phyloP scores from a whole-genome alignment of 352 stramenopile species.

The Blastocystis sp. region DNA sequence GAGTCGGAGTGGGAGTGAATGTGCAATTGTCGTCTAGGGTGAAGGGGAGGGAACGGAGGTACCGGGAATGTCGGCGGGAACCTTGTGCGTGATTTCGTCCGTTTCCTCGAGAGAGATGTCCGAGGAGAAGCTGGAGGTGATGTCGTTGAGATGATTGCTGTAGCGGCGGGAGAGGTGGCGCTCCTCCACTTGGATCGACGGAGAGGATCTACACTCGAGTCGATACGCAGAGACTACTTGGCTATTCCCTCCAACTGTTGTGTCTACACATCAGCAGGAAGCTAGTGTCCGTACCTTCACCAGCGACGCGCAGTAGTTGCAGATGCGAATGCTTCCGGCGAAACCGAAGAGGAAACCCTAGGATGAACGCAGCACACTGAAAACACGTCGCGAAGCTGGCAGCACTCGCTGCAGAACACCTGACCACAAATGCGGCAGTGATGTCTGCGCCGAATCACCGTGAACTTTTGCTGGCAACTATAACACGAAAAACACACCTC shows the following conservation, averaged over 20 bases:
- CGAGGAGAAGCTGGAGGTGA: neutral
- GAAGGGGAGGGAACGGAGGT: neutral
- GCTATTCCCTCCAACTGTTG: slow-evolving; percentile 7
- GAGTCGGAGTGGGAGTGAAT: neutral
- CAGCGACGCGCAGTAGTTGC: slow-evolving; percentile 40
- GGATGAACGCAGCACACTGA: neutral
- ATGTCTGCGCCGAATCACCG: slow-evolving; percentile 42
- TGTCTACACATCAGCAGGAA: slow-evolving; percentile 5
- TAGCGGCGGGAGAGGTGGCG: neutral
- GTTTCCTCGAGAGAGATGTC: slow-evolving; percentile 6
- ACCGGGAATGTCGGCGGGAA: slow-evolving; percentile 23
- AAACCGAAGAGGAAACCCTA: slow-evolving; percentile 58
- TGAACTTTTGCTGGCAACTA: slow-evolving; percentile 56
- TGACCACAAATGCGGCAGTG: slow-evolving; percentile 63
- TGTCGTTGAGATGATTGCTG: neutral
- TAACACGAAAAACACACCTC: slow-evolving; percentile 65
- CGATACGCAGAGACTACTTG: neutral
- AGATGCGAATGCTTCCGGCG: slow-evolving; percentile 59
- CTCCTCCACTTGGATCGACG: neutral
- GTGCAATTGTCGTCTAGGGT: slow-evolving; percentile 24
- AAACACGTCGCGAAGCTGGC: slow-evolving; percentile 37
- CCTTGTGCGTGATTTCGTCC: slow-evolving; percentile 22
- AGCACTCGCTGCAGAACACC: slow-evolving; percentile 62
- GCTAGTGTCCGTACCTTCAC: neutral
- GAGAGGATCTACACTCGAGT: neutral